A percentile compares a stretch with the other conserved stretches of the same genome.
These are phyloP conservation scores for Penicillium parvum DNA, from an alignment of 495 filamentous ascomycete genomes.

Conservation along the genomic window DNA sequence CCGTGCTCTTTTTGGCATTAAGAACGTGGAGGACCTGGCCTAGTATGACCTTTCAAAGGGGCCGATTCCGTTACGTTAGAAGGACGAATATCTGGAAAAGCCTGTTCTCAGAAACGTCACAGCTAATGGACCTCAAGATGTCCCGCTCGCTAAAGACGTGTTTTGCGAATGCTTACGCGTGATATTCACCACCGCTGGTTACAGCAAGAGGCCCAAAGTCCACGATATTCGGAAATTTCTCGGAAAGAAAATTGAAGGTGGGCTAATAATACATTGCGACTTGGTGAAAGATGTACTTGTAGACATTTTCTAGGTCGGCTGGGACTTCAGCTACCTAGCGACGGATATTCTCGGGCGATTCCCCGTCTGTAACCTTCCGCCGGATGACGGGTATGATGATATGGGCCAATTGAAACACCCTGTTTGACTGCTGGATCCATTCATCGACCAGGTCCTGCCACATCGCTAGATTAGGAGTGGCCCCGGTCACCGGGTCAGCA, in stretches of 20 bases:
- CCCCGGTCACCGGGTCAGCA: too few relatives aligned
- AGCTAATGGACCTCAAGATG: constrained; percentile 16
- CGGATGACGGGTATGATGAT: too few relatives aligned
- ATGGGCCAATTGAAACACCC: too few relatives aligned
- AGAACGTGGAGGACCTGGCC: constrained; percentile 12
- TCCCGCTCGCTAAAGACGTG: constrained; percentile 7
- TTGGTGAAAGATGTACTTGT: background rate
- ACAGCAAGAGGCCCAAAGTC: constrained; percentile 6
- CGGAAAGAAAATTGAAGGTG: constrained; percentile 14
- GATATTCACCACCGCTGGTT: constrained; percentile 12
- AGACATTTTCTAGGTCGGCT: too few relatives aligned
- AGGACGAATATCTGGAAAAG: constrained; percentile 15
- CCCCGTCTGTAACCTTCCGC: too few relatives aligned
- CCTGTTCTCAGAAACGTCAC: constrained; percentile 22
- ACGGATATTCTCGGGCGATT: too few relatives aligned
- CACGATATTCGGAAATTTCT: constrained; percentile 15
- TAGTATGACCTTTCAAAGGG: constrained; percentile 11
- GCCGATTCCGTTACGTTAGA: constrained; percentile 10
- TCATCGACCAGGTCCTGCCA: too few relatives aligned
- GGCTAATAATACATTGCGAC: background rate
- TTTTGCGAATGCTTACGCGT: constrained; percentile 12
- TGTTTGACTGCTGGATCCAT: too few relatives aligned
- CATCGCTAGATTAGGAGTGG: too few relatives aligned
- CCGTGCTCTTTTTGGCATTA: constrained; percentile 16
- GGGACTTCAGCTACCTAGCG: too few relatives aligned